These are phyloP conservation scores for Xylariaceae sp. DNA, from an alignment of 2,329 filamentous ascomycete genomes.

Conservation along the genomic window DNA sequence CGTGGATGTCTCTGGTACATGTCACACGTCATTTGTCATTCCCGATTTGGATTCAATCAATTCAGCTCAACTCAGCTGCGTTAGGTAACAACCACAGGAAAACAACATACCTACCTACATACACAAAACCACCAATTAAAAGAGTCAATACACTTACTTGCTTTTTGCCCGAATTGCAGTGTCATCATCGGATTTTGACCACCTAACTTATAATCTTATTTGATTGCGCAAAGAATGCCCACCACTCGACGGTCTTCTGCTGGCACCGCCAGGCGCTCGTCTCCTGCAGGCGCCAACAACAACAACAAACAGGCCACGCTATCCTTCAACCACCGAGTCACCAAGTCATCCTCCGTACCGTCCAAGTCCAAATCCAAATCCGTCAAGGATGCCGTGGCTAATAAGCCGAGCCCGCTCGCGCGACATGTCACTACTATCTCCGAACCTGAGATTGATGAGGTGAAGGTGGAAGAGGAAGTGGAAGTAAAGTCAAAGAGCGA, in stretches of 20 bases:
- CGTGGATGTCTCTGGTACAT: conserved; percentile 10
- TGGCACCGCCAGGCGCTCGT: conserved; percentile 33
- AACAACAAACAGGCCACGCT: conserved; percentile 49
- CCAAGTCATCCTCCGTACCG: too few relatives aligned
- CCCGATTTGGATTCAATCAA: neutral
- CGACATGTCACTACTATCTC: conserved; percentile 24
- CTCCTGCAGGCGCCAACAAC: conserved; percentile 27
- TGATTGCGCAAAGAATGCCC: too few relatives aligned
- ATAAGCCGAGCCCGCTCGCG: conserved; percentile 30
- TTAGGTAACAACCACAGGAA: neutral
- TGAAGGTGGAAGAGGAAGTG: conserved; percentile 16
- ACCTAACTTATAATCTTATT: too few relatives aligned
- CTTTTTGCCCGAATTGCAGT: too few relatives aligned
- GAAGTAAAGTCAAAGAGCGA: conserved; percentile 17
- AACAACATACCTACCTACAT: neutral
- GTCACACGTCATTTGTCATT: conserved; percentile 22
- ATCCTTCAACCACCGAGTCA: conserved; percentile 53
- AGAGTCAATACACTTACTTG: neutral
- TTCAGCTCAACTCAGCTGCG: too few relatives aligned
- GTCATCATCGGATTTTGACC: too few relatives aligned
- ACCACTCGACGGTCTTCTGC: conserved; percentile 44
- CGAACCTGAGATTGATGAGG: conserved; percentile 20
- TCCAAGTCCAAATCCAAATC: too few relatives aligned
- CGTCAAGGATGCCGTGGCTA: conserved; percentile 36
- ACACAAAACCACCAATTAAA: neutral